phyloP scores from a whole-genome alignment of 2,329 filamentous ascomycete genomes.

The Cladosporium sphaerospermum region DNA sequence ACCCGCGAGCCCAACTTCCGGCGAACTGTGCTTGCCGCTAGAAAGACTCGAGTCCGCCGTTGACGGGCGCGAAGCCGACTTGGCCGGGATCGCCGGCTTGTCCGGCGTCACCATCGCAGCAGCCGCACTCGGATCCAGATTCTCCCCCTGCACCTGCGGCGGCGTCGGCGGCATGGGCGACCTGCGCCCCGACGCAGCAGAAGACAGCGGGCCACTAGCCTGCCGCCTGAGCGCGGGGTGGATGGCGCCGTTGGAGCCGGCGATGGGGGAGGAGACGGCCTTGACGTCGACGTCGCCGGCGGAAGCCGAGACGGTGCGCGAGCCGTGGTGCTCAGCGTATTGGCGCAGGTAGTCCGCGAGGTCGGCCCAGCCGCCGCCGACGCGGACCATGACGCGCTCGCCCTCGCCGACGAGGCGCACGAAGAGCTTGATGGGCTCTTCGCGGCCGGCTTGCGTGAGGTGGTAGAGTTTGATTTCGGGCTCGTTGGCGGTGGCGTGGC shows the following conservation, averaged over 20 bases:
- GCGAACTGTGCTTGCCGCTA: conserved; percentile 24
- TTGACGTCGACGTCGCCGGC: conserved; percentile 53
- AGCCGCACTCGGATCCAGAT: background rate
- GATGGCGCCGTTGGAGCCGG: conserved; percentile 23
- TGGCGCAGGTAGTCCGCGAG: conserved; percentile 90
- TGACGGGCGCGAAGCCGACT: conserved; percentile 12
- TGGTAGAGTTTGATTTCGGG: conserved; percentile 86
- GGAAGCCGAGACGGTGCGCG: conserved; percentile 48
- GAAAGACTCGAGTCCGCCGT: conserved; percentile 5
- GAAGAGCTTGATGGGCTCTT: conserved; percentile 88
- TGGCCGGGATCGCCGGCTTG: background rate
- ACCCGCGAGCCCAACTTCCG: background rate
- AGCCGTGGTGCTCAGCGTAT: conserved; percentile 85
- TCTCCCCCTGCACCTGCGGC: background rate
- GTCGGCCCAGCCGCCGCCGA: conserved; percentile 97
- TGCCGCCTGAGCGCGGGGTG: conserved; percentile 16
- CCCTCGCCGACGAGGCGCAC: conserved; percentile 89
- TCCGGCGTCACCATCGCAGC: background rate
- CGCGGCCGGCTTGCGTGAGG: conserved; percentile 73
- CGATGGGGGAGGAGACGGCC: conserved; percentile 32
- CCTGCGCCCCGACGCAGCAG: background rate
- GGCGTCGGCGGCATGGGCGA: background rate
- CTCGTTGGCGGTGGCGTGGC: conserved; percentile 18
- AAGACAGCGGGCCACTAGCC: conserved; percentile 11
- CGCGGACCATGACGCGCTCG: conserved; percentile 94